These are phyloP conservation scores for Cutaneotrichosporon cutaneum DNA, from an alignment of 1,284 basidiomycete species.

Conservation along the genomic window DNA sequence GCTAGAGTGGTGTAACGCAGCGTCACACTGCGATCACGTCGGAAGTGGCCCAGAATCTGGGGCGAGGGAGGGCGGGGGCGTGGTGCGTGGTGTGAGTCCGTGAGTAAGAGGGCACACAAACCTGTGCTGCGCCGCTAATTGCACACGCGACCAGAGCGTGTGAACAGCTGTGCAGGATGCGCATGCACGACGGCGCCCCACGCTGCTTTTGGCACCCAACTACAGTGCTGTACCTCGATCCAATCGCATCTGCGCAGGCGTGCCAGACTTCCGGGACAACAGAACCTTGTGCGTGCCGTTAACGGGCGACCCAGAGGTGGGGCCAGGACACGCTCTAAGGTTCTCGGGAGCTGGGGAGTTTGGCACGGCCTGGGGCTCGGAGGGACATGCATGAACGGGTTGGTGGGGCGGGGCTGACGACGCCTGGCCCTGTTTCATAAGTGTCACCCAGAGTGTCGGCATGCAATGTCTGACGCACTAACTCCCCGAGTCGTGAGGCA, in stretches of 20 bases:
- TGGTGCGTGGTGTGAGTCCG: no score
- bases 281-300: neutral
- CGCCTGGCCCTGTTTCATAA: neutral
- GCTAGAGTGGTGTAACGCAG: no score
- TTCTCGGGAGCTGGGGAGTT: neutral
- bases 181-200: neutral
- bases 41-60: no score
- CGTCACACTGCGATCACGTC: no score
- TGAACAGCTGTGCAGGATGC: neutral
- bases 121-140: neutral
- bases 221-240: neutral
- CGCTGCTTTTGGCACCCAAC: neutral
- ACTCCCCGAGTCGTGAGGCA: neutral
- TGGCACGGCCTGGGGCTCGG: neutral
- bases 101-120: no score
- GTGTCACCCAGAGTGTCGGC: neutral
- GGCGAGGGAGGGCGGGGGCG: no score
- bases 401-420: neutral
- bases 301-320: neutral
- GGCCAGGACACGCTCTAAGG: neutral
- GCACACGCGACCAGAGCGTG: neutral
- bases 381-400: neutral
- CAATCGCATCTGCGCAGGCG: neutral
- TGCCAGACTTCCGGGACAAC: neutral
- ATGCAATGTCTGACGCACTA: constrained; percentile 2